These are phyloP conservation scores for Leccinum pallidistipes DNA, from an alignment of 1,284 basidiomycete species.

Conservation along the genomic window DNA sequence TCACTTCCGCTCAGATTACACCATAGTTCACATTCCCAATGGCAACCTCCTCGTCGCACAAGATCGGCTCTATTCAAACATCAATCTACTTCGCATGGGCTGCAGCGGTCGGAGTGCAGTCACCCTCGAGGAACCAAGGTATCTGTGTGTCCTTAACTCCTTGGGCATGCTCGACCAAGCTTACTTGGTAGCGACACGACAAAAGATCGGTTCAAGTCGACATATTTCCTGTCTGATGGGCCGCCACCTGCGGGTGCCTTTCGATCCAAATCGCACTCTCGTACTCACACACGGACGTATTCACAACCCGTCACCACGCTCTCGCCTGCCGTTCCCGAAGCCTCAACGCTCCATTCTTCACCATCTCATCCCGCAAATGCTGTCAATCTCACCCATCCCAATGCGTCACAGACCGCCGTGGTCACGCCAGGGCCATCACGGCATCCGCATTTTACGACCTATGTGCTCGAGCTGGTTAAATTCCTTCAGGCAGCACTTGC, in stretches of 20 bases:
- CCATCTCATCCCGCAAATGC: constrained; percentile 20
- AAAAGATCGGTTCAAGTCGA: constrained; percentile 71
- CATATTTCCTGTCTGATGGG: constrained; percentile 59
- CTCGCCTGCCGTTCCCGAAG: constrained; percentile 30
- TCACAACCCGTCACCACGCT: constrained; percentile 28
- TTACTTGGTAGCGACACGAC: constrained; percentile 58
- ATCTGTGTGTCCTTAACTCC: constrained; percentile 6
- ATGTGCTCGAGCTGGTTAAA: constrained; percentile 74
- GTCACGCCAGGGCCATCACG: constrained; percentile 19
- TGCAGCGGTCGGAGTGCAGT: constrained; percentile 73
- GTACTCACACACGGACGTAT: constrained; percentile 30
- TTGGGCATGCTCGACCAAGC: constrained; percentile 10
- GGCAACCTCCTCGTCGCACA: constrained; percentile 63
- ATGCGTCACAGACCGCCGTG: constrained; percentile 13
- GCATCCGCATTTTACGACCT: constrained; percentile 37
- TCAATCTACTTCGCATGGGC: constrained; percentile 75
- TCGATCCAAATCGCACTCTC: constrained; percentile 32
- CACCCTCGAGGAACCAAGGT: constrained; percentile 73
- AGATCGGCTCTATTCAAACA: constrained; percentile 73
- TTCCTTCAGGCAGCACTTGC: constrained; percentile 59
- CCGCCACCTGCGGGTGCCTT: constrained; percentile 26
- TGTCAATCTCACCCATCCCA: constrained; percentile 10
- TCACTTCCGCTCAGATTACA: constrained; percentile 77
- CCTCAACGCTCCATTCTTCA: constrained; percentile 13
- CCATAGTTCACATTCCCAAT: constrained; percentile 71